A percentile compares a stretch with the other conserved stretches of the same genome.
Conservation (phyloP, 306 rosid species). For the Abrus pulchellus region DNA sequence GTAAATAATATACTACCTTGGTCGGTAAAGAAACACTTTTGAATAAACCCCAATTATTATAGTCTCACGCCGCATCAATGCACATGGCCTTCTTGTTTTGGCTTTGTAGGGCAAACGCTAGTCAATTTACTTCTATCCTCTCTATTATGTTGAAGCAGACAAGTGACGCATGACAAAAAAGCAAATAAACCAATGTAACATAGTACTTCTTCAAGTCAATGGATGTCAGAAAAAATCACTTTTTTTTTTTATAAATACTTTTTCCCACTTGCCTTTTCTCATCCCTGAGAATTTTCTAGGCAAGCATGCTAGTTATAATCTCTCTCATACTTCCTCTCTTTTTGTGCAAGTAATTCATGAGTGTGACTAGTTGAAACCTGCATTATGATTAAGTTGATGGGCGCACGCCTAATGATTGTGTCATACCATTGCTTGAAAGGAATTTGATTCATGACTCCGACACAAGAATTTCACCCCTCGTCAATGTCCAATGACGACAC, state of each 20-base stretch:
- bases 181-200: constrained; percentile 2
- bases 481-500: constrained; percentile 41
- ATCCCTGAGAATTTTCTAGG: not conserved
- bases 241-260: too few relatives aligned
- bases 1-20: constrained; percentile 32
- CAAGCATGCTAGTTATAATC: constrained; percentile 36
- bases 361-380: constrained; percentile 37
- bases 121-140: constrained; percentile 11
- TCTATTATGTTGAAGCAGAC: not conserved
- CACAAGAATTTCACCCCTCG: constrained; percentile 50
- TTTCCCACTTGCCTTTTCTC: too few relatives aligned
- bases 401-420: constrained; percentile 84
- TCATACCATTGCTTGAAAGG: constrained; percentile 67
- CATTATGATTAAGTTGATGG: constrained; percentile 54
- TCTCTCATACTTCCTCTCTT: constrained; percentile 30
- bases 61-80: constrained; percentile 23
- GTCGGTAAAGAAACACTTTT: not conserved
- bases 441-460: constrained; percentile 62
- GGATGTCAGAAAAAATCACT: constrained; percentile 43
- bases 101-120: not conserved
- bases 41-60: constrained; percentile 29
- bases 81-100: constrained; percentile 47
- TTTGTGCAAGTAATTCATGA: constrained; percentile 37
- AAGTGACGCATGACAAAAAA: not conserved
- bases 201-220: constrained; percentile 34